Conservation (phyloP, 768 basidiomycete genomes). For the Rhizopogon salebrosus region DNA sequence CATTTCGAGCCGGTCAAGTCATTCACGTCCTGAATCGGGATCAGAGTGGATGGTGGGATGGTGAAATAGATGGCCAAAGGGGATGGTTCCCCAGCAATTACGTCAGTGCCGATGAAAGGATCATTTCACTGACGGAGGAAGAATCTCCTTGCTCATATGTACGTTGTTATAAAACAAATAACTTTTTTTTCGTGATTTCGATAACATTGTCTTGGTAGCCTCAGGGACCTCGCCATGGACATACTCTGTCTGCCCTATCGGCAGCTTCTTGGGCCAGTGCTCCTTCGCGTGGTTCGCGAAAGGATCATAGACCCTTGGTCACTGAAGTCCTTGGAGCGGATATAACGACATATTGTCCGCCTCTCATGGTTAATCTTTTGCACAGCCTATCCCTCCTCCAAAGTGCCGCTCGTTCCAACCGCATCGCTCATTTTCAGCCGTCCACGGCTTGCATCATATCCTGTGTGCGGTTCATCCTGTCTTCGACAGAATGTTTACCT, state of each 20-base stretch:
- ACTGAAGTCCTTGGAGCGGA: constrained; percentile 44
- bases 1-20: constrained; percentile 86
- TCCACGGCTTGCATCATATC: constrained; percentile 94
- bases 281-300: constrained; percentile 33
- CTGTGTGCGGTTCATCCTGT: constrained; percentile 83
- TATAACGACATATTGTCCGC: constrained; percentile 62
- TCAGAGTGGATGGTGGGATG: constrained; percentile 96
- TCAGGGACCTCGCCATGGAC: constrained; percentile 39
- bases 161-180: constrained; percentile 20
- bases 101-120: constrained; percentile 60
- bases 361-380: constrained; percentile 77
- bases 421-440: constrained; percentile 83
- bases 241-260: constrained; percentile 48
- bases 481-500: constrained; percentile 76
- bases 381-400: constrained; percentile 85
- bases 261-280: constrained; percentile 50
- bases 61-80: constrained; percentile 79
- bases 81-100: constrained; percentile 99
- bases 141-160: constrained; percentile 42
- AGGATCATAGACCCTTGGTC: constrained; percentile 39
- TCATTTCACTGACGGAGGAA: constrained; percentile 50
- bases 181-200: constrained; percentile 6
- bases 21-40: constrained; percentile 90
- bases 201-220: constrained; percentile 19
- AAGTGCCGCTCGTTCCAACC: constrained; percentile 74